These are phyloP conservation scores for Debaryomyces subglobosus DNA, from an alignment of 1,139 yeast species.

Conservation along the genomic window DNA sequence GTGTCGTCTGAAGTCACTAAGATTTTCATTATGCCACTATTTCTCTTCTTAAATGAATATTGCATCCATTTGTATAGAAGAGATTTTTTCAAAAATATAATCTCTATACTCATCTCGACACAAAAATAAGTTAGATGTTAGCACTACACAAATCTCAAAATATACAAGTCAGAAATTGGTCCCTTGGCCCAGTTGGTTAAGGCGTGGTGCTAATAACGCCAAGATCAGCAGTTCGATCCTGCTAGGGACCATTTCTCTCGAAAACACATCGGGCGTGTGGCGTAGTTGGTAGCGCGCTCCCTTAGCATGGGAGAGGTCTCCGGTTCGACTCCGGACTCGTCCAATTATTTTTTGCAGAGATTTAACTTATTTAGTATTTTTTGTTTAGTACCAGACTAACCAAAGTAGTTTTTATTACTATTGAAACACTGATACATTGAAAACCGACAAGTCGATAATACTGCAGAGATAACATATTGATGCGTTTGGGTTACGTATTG, in stretches of 20 bases:
- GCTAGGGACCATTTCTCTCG: conserved; percentile 65
- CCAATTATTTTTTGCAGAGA: conserved; percentile 29
- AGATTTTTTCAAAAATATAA: neutral
- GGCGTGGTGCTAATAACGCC: conserved; percentile 91
- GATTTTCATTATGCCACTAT: conserved; percentile 45
- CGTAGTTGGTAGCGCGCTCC: conserved; percentile 93
- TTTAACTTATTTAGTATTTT: too few relatives aligned
- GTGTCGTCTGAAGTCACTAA: conserved; percentile 59
- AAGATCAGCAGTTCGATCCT: conserved; percentile 86
- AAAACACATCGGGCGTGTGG: conserved; percentile 67
- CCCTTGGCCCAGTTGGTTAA: conserved; percentile 91
- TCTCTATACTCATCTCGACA: conserved; percentile 1
- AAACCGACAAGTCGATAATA: neutral
- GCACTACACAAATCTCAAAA: neutral
- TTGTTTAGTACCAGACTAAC: too few relatives aligned
- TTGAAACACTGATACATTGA: neutral
- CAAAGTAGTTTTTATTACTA: neutral
- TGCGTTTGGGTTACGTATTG: neutral
- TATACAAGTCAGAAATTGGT: conserved; percentile 32
- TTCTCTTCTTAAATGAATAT: neutral
- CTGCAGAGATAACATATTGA: neutral
- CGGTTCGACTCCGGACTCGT: conserved; percentile 92
- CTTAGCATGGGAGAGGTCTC: conserved; percentile 91
- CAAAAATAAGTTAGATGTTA: neutral
- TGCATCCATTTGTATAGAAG: conserved; percentile 1